Conservation (phyloP, 768 basidiomycete species). For the Tylopilus intermedius region DNA sequence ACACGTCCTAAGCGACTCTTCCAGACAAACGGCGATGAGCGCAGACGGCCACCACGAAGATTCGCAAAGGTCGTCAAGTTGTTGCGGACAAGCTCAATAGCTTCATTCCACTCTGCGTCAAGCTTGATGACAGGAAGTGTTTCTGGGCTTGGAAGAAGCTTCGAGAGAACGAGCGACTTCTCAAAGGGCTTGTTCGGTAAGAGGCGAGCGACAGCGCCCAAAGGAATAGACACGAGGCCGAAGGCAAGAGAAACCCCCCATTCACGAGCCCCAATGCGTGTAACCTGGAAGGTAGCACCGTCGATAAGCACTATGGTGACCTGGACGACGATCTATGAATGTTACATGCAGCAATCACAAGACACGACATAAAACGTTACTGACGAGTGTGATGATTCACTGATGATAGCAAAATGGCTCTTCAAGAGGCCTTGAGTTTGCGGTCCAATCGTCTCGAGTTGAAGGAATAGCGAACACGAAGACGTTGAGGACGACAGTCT, state of each 20-base stretch:
- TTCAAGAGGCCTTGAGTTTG: slow-evolving; percentile 74
- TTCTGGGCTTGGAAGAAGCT: slow-evolving; percentile 60
- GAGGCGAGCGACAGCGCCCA: slow-evolving; percentile 75
- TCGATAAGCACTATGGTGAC: slow-evolving; percentile 88
- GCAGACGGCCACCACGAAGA: slow-evolving; percentile 83
- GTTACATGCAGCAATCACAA: slow-evolving; percentile 5
- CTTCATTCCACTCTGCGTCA: slow-evolving; percentile 69
- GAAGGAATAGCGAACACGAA: slow-evolving; percentile 94
- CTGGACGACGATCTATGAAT: slow-evolving; percentile 67
- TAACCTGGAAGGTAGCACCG: slow-evolving; percentile 87
- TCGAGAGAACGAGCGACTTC: slow-evolving; percentile 46
- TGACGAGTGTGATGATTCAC: too few species aligned
- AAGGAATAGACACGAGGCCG: slow-evolving; percentile 81
- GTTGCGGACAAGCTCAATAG: slow-evolving; percentile 78
- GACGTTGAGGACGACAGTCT: slow-evolving; percentile 93
- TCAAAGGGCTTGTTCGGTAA: slow-evolving; percentile 81
- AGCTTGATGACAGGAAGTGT: slow-evolving; percentile 56
- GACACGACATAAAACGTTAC: slow-evolving; percentile 38
- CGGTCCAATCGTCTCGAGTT: slow-evolving; percentile 87
- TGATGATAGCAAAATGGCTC: slow-evolving; percentile 81
- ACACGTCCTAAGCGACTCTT: slow-evolving; percentile 68
- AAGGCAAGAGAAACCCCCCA: slow-evolving; percentile 93
- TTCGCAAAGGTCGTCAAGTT: slow-evolving; percentile 79
- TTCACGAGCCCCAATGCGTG: slow-evolving; percentile 68
- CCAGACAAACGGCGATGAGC: slow-evolving; percentile 79